Evolutionary conservation across 2,329 filamentous ascomycete species (phyloP), one percentile per base, ranked within the genome.

Genomic region (Neospermospora avenae): DNA sequence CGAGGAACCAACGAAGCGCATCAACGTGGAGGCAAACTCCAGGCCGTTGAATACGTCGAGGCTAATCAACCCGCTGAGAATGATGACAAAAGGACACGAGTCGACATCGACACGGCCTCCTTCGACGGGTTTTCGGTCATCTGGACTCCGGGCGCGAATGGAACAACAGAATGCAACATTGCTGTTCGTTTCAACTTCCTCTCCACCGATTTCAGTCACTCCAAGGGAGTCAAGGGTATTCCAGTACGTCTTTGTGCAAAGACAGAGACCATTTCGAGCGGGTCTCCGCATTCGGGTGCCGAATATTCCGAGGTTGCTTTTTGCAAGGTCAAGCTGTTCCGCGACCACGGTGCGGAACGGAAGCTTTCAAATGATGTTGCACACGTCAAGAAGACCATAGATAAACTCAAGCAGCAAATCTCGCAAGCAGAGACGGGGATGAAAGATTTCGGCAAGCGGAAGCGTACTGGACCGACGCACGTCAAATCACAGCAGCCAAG

Each of bases 131-230:
- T 98, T 73, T 93, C 88, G 6, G 91, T 98, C 4, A 84, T 87
- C 5, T 98, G 93, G 93, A 90, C 87, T 0, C 88, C 91, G 0
- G 88, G 86, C 4, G 75, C 83, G 44, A 87, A 86, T 52, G 86
- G 87, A 0, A 75, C 78, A 0, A 79, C 88, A 3, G 92, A 97
- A 69, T 95, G 92, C 73, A 90, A 86, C 52, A 85, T 99, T 58
- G 89, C 92, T 8, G 91, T 98, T 13, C 90, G 95, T 48, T 99
- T 98, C 81, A 99, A 99, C 77, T 99, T 99, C 72, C 80, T 99
- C 0, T 99, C 95, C 0, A 99, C 95, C 8, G 95, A 99, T 73
- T 99, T 98, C 73, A 98, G 93, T 74, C 95, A 98, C 72, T 98
- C 95, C 10, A 99, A 99, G 72, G 95, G 95, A 48, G 95, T 99